phyloP scores from a whole-genome alignment of 2,329 filamentous ascomycete species.

The Tolypocladium album region DNA sequence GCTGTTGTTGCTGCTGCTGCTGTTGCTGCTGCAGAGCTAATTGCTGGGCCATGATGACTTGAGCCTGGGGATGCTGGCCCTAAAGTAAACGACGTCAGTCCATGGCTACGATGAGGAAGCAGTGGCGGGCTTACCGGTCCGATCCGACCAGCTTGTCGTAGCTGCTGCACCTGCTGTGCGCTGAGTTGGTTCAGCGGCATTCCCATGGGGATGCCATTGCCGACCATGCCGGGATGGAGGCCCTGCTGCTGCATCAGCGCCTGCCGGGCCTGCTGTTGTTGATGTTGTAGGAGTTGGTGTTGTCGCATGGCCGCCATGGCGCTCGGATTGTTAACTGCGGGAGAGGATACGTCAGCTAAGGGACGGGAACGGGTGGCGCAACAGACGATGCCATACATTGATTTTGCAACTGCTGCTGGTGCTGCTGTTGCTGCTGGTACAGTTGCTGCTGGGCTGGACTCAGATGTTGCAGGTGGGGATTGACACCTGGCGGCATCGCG shows the following conservation, averaged over 20 bases:
- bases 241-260: slow-evolving; percentile 43
- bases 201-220: slow-evolving; percentile 37
- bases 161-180: slow-evolving; percentile 38
- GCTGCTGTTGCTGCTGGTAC: slow-evolving; percentile 46
- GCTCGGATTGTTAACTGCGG: slow-evolving; percentile 23
- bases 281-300: slow-evolving; percentile 47
- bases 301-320: slow-evolving; percentile 36
- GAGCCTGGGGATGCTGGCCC: slow-evolving; percentile 18
- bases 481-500: slow-evolving; percentile 60
- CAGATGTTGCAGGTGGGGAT: slow-evolving; percentile 60
- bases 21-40: slow-evolving; percentile 31
- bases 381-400: slow-evolving; percentile 18
- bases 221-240: slow-evolving; percentile 39
- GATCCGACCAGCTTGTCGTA: slow-evolving; percentile 30
- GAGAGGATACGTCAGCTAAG: not conserved
- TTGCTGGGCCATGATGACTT: slow-evolving; percentile 36
- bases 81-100: slow-evolving; percentile 4
- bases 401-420: slow-evolving; percentile 23
- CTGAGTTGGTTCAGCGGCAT: slow-evolving; percentile 38
- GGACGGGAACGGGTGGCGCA: not conserved
- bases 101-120: not conserved
- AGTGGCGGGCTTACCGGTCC: slow-evolving; percentile 26
- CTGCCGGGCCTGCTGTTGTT: slow-evolving; percentile 40
- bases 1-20: slow-evolving; percentile 20
- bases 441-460: slow-evolving; percentile 50